phyloP scores from a whole-genome alignment of 2,329 filamentous ascomycete genomes.

The Diaporthe velutina region DNA sequence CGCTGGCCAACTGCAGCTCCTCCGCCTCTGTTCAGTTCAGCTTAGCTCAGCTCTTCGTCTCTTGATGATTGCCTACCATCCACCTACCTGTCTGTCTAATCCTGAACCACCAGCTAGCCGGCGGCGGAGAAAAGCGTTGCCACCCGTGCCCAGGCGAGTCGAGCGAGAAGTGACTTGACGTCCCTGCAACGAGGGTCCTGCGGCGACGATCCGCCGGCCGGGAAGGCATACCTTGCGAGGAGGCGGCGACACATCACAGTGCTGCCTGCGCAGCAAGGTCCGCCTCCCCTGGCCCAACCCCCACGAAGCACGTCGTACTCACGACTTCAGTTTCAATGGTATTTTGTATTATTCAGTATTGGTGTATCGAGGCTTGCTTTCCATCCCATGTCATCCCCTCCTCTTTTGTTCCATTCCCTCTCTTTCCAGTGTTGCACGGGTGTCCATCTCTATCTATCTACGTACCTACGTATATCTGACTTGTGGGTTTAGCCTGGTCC shows the following conservation, averaged over 20 bases:
- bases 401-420: background rate
- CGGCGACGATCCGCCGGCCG: background rate
- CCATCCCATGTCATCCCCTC: background rate
- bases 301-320: background rate
- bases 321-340: background rate
- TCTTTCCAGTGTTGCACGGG: background rate
- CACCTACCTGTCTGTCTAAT: background rate
- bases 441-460: background rate
- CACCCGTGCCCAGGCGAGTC: background rate
- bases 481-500: background rate
- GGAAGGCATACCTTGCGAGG: conserved; percentile 2
- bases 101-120: background rate
- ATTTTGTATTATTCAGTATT: background rate
- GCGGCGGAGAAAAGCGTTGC: background rate
- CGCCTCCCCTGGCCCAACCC: too few species aligned
- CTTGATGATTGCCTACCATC: background rate
- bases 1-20: too few species aligned
- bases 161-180: background rate
- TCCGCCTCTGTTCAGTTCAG: too few species aligned
- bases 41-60: background rate
- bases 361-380: background rate
- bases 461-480: background rate
- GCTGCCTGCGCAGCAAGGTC: background rate
- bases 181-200: background rate
- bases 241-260: conserved; percentile 5